Evolutionary conservation across 2,329 filamentous ascomycete species (phyloP).

Genomic region (Lachnellula arida): DNA sequence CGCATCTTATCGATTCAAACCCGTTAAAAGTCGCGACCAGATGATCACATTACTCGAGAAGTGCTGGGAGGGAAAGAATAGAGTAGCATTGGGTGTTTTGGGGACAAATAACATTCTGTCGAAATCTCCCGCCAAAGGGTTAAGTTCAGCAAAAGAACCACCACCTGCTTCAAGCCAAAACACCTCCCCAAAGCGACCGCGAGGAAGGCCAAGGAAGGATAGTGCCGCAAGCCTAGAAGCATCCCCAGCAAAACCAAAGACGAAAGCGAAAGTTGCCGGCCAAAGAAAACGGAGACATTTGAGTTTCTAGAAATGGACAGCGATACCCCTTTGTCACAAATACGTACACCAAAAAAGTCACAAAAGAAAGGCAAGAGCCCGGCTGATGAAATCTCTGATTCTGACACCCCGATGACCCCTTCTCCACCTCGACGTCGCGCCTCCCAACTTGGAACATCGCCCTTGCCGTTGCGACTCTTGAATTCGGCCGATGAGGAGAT

Average conservation of each 20-base stretch:
- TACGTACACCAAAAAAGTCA: slow-evolving; percentile 30
- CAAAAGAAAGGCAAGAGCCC: slow-evolving; percentile 20
- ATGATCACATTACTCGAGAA: slow-evolving; percentile 67
- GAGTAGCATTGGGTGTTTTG: slow-evolving; percentile 23
- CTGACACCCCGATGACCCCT: slow-evolving; percentile 33
- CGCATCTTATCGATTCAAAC: slow-evolving; percentile 65
- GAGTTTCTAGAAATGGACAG: slow-evolving; percentile 21
- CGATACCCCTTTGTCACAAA: slow-evolving; percentile 16
- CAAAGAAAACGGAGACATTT: slow-evolving; percentile 13
- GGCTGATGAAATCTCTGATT: slow-evolving; percentile 48
- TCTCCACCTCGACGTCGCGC: slow-evolving; percentile 24
- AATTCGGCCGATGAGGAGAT: slow-evolving; percentile 2
- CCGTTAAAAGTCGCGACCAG: slow-evolving; percentile 59
- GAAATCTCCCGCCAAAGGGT: slow-evolving; percentile 2
- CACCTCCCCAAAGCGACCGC: slow-evolving; percentile 33
- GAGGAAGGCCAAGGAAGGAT: slow-evolving; percentile 42
- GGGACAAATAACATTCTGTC: slow-evolving; percentile 19
- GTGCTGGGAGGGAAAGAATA: slow-evolving; percentile 62
- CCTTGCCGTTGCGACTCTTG: slow-evolving; percentile 14
- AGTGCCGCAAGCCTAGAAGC: slow-evolving; percentile 10
- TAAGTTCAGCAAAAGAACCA: background rate
- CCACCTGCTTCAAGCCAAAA: slow-evolving; percentile 8
- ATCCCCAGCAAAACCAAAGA: slow-evolving; percentile 8
- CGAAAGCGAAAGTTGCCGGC: slow-evolving; percentile 14
- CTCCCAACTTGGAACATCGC: slow-evolving; percentile 17